Evolutionary conservation across 1,284 basidiomycete genomes (phyloP), one percentile per base, ranked within the genome.

Genomic region (Malassezia obtusa): DNA sequence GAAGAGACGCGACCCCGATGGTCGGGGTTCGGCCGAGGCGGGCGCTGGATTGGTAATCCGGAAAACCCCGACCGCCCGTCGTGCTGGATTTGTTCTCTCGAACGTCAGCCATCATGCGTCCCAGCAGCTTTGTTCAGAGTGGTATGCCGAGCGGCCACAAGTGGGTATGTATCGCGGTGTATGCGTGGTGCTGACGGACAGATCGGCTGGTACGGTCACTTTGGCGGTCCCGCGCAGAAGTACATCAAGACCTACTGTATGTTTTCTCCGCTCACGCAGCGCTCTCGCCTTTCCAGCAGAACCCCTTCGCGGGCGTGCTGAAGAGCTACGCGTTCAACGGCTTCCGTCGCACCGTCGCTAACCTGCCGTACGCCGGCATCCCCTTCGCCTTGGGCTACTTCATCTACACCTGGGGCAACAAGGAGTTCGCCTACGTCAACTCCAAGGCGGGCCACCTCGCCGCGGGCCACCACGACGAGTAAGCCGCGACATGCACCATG

Each of bases 131-230:
- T 50, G 53, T 47, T 50, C 53, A 50, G 24, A 56, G 53, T 38
- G 53, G 53, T 50, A 56, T 56, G 53, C 48, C 48, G 14, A 32
- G 43, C 33, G 53, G 53, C 38, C 41, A 45, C 48, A 56, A 56
- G 40, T 56, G 53, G 53, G 53, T 56, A 47, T 24, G 53, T 50
- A 46, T 41, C 6, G 6, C 11, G 22, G 11, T 19, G 32, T 14
- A 24, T 17, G 15, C 21, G 30, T 10, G 8, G 9, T 36, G 21
- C 39, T 54, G 35, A 54, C 52, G n/a, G 14, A 31, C 38, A 71
- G 67, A 67, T 71, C 61, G 71, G 71, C 28, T 73, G 71, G 71
- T 73, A 66, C 67, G 71, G 71, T n/a, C 60, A 57, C 51, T 64
- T 73, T 59, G 71, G 68, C 32, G 69, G 71, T 21, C 71, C 71